Conservation (phyloP, 257 asterid genomes). For the Solanum appendiculatum region DNA sequence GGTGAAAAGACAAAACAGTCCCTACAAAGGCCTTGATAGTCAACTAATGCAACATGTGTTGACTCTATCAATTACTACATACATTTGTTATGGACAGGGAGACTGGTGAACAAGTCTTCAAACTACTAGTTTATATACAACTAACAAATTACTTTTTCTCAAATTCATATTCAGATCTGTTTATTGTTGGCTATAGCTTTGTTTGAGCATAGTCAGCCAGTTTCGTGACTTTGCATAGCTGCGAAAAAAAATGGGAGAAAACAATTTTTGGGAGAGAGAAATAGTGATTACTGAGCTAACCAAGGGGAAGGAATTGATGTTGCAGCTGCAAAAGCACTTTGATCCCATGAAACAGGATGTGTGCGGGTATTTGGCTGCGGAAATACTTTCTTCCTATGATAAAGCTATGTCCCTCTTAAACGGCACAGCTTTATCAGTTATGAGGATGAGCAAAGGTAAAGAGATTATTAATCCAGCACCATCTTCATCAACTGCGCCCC, state of each 20-base stretch:
- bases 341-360: neutral
- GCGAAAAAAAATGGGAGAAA: conserved; percentile 3
- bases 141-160: neutral
- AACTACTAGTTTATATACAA: neutral
- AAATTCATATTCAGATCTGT: neutral
- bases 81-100: neutral
- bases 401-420: conserved; percentile 17
- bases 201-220: neutral
- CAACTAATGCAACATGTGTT: neutral
- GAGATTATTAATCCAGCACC: neutral
- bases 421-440: neutral
- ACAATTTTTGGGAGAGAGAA: conserved; percentile 2
- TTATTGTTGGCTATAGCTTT: neutral
- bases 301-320: conserved; percentile 22
- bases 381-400: conserved; percentile 27
- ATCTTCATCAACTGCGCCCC: neutral
- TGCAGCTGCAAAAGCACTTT: conserved; percentile 19
- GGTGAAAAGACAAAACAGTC: neutral
- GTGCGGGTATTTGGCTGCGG: conserved; percentile 8
- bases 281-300: conserved; percentile 12
- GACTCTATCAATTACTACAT: neutral
- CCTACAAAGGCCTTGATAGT: neutral
- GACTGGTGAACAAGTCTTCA: neutral
- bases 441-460: neutral
- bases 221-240: neutral